Conservation (phyloP, 768 basidiomycete species). For the Russula ochroleuca region DNA sequence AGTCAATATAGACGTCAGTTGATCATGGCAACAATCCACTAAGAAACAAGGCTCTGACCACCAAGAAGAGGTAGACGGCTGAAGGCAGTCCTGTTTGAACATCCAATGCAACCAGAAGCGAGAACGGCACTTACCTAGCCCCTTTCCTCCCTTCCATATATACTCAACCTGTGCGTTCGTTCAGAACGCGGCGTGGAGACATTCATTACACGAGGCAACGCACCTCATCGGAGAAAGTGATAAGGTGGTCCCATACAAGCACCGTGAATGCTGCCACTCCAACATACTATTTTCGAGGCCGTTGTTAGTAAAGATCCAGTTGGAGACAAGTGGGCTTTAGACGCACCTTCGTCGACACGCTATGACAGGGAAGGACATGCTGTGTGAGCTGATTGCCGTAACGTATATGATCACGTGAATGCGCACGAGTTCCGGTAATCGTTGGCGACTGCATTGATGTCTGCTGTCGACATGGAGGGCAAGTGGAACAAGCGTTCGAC, state of each 20-base stretch:
- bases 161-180: slow-evolving; percentile 40
- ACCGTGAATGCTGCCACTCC: slow-evolving; percentile 49
- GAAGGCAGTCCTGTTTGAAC: background rate
- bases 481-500: background rate
- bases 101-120: background rate
- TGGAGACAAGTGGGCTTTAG: background rate
- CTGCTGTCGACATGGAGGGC: background rate
- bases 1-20: background rate
- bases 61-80: slow-evolving; percentile 39
- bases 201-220: background rate
- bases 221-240: slow-evolving; percentile 49
- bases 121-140: slow-evolving; percentile 38
- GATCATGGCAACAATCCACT: background rate
- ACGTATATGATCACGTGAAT: background rate
- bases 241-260: slow-evolving; percentile 54
- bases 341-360: slow-evolving; percentile 2
- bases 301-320: background rate
- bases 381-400: background rate
- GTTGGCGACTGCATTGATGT: background rate
- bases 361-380: background rate
- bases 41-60: slow-evolving; percentile 32
- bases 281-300: slow-evolving; percentile 41
- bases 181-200: background rate
- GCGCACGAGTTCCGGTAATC: slow-evolving; percentile 13
- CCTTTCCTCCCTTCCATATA: slow-evolving; percentile 50